Evolutionary conservation across 2,329 filamentous ascomycete genomes (phyloP).

Genomic region (Aspergillus tanneri): DNA sequence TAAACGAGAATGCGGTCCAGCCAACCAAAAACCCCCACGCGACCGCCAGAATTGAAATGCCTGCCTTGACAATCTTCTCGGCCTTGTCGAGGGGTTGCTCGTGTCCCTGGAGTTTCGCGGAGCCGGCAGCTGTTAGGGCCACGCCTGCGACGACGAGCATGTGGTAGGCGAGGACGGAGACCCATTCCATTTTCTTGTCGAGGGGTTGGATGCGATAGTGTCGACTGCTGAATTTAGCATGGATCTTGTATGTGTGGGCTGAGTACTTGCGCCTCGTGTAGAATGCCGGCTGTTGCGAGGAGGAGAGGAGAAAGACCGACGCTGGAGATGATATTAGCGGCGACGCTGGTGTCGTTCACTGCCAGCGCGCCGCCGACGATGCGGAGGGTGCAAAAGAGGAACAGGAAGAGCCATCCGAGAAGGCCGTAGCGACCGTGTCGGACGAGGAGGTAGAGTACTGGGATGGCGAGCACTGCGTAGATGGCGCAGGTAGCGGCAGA

Average conservation of each 20-base stretch:
- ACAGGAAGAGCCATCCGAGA: conserved; percentile 43
- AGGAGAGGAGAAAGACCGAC: conserved; percentile 43
- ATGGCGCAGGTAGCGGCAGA: conserved; percentile 24
- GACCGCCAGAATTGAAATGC: conserved; percentile 13
- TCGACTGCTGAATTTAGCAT: conserved; percentile 13
- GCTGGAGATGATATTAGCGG: conserved; percentile 37
- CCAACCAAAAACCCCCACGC: conserved; percentile 15
- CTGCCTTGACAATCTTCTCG: conserved; percentile 14
- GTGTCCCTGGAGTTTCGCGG: conserved; percentile 11
- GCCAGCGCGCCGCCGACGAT: conserved; percentile 33
- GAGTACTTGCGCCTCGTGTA: conserved; percentile 38
- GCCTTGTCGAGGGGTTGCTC: conserved; percentile 15
- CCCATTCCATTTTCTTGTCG: not conserved
- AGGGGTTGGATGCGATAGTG: conserved; percentile 17
- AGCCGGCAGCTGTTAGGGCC: conserved; percentile 16
- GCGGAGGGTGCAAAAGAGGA: conserved; percentile 39
- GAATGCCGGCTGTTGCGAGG: conserved; percentile 29
- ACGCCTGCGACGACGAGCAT: conserved; percentile 17
- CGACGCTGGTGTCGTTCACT: conserved; percentile 14
- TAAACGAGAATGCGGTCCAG: conserved; percentile 11
- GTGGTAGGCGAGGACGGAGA: conserved; percentile 12
- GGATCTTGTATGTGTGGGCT: not conserved
- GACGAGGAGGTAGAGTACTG: conserved; percentile 32
- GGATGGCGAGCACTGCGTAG: conserved; percentile 35
- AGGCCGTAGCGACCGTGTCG: conserved; percentile 38